Base-by-base conservation (phyloP, 495 filamentous ascomycete species). In the Hypomontagnella monticulosa region DNA sequence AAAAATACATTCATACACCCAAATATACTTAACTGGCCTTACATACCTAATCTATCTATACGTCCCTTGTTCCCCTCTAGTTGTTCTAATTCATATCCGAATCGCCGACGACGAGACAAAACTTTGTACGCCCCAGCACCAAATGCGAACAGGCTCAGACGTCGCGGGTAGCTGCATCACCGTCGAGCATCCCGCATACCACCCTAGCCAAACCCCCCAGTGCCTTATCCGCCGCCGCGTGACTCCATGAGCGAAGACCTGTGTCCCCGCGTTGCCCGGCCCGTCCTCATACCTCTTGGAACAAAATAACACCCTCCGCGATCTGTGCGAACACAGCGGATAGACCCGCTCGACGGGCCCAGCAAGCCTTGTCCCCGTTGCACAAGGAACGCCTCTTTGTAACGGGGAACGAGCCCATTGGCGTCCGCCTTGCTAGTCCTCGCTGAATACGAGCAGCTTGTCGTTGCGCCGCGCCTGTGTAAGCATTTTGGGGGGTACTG, bases 171-270 rank as follows among this genome's bases (percentile, higher is more conserved):
- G 71, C 66, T 74, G 71, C 71, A 74, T 65, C 60, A 72, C 69
- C 63, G 69, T 74, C 71, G 69, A 74, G 59, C 71, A 74, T 74
- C 71, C 71, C 71, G 69, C 71, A 74, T 74, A 74, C 53, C 69
- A 74, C 56, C 71, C 71, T 37, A 70, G 71, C 60, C 71, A 74
- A 54, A 74, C 71, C 34, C 69, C 71, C 57, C 71, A 71, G 79
- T 79, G 76, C 79, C 69, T 73, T 76, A 79, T 76, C 79, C 79
- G 78, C 73, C 74, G 72, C 70, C 76, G 77, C 75, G 73, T 79
- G 77, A 80, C 78, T 69, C 71, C 66, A 70, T 73, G 71, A 76
- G 69, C 69, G 59, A 50, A 74, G 57, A 51, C 60, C 60, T 72
- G 66, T 65, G 30, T 66, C 71, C 70, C 71, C 71, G 66, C 66